Percentiles rank a stretch among this genome's conserved stretches.
phyloP scores from a whole-genome alignment of 257 asterid genomes.

The Primulina huaijiensis region DNA sequence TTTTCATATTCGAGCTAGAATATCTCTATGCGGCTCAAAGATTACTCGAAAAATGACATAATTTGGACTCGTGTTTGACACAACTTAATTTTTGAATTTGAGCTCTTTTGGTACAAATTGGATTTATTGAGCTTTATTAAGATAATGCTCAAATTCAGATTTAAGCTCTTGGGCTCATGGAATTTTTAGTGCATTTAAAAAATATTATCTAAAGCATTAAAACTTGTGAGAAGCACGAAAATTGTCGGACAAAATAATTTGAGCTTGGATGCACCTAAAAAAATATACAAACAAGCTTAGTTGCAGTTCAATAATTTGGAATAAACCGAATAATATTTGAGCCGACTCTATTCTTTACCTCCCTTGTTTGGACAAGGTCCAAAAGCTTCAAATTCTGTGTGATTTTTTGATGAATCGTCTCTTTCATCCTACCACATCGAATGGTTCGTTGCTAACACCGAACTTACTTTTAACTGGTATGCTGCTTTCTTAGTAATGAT shows the following conservation, averaged over 20 bases:
- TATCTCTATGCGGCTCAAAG: background rate
- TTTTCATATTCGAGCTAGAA: background rate
- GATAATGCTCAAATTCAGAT: background rate
- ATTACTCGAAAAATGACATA: background rate
- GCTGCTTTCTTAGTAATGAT: background rate
- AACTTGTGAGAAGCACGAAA: background rate
- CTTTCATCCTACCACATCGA: background rate
- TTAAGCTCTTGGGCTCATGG: background rate
- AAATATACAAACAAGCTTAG: background rate
- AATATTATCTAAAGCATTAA: too few species aligned
- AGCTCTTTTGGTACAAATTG: background rate
- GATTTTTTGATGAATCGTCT: background rate
- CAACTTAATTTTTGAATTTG: background rate
- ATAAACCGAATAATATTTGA: too few species aligned
- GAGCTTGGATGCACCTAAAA: background rate
- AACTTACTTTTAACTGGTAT: background rate
- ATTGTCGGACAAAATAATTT: too few species aligned
- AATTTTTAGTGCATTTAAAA: too few species aligned
- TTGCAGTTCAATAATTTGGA: background rate
- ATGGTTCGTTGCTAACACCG: background rate
- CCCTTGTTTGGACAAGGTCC: background rate
- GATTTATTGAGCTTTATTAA: background rate
- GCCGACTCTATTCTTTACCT: background rate
- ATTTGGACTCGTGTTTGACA: background rate
- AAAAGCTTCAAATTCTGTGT: background rate